Base-by-base conservation (phyloP, 78 protist genomes). In the Cavenderia fasciculata region DNA sequence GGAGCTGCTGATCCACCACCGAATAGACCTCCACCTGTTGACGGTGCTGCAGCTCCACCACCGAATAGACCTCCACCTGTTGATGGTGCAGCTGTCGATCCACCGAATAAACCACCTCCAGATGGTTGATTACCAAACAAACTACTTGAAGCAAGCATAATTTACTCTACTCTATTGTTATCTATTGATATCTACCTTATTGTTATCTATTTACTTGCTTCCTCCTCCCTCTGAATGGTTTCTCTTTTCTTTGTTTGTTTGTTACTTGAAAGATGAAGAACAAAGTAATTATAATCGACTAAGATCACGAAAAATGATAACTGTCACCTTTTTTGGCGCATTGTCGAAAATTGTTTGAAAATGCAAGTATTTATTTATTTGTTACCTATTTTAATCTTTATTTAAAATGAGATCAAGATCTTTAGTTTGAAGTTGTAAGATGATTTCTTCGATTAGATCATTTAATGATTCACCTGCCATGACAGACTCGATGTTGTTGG, bases 391-490 rank as follows among this genome's bases (percentile, higher is more conserved):
- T 27, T 29, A 25, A 40, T 54, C 2, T 56, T 51, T 25, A 38
- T 29, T 73, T 38, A 54, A 4, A 14, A 73, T 38, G 12, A 23
- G 18, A 38, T 82, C 68, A 4, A 82, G 73, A 19, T 82, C 92
- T 34, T 86, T 73, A 2, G 84, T 49, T 46, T 87, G 66, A 33
- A 68, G 59, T 70, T 87, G 63, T 27, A 77, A 31, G 41, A 87
- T 56, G 12, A 87, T 70, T 21, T 68, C 89, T 4, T 90, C 94
- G 43, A 82, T 68, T 12, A 92, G 54, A 33, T 41, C 21, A 36
- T 74, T 92, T 10, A 92, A 34, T 27, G 40, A 21, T 46, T 79
- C 86, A 25, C 84, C 90, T 3, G 51, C 21, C 92, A 92, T 82
- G 21, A 85, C 29, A 21, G 57, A 21, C 3, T 70, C 47, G 11